A percentile compares a stretch with the other conserved stretches of the same genome.
phyloP scores from a whole-genome alignment of 1,284 basidiomycete genomes.

The Pisolithus thermaeus region DNA sequence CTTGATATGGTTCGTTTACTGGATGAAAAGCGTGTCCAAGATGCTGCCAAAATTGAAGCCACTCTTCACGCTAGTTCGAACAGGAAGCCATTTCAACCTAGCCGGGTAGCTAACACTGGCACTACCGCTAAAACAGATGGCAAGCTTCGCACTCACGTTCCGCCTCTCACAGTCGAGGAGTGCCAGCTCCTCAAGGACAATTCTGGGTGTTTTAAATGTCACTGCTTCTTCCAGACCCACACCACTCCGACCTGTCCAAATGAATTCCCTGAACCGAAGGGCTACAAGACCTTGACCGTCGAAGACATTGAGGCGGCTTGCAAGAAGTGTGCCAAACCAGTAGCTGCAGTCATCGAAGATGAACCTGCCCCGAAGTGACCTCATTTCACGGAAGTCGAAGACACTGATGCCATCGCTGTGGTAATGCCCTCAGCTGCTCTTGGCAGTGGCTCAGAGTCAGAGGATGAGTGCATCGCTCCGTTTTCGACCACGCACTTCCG shows the following conservation, averaged over 20 bases:
- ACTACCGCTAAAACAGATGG: too few relatives aligned
- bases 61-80: too few relatives aligned
- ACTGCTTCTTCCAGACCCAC: too few relatives aligned
- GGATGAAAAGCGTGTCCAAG: too few relatives aligned
- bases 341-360: neutral
- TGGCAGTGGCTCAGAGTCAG: neutral
- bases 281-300: conserved; percentile 2
- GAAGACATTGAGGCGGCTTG: neutral
- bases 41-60: too few relatives aligned
- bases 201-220: too few relatives aligned
- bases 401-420: neutral
- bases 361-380: neutral
- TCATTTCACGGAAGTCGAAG: neutral
- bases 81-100: too few relatives aligned
- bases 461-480: conserved; percentile 7
- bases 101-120: too few relatives aligned
- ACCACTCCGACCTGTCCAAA: neutral
- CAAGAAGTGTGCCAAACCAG: neutral
- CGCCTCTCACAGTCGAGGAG: too few relatives aligned
- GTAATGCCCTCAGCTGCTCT: conserved; percentile 5
- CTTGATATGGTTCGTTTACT: too few relatives aligned
- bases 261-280: neutral
- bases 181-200: too few relatives aligned
- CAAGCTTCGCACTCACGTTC: too few relatives aligned
- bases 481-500: conserved; percentile 1